phyloP scores from a whole-genome alignment of 225 moss, liverwort and hornwort species.

The Climacium dendroides region DNA sequence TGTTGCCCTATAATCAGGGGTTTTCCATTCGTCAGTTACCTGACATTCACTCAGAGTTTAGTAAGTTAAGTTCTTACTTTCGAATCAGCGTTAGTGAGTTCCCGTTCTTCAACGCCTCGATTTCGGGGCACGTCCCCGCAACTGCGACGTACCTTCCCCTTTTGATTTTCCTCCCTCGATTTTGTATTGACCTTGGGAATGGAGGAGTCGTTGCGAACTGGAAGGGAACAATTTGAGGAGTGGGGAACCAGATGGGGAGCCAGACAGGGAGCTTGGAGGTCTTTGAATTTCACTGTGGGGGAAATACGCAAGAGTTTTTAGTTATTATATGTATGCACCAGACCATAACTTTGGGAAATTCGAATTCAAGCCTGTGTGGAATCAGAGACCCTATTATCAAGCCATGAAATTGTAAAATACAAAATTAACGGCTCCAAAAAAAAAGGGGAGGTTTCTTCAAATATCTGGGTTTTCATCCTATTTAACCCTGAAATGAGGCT shows the following conservation, averaged over 20 bases:
- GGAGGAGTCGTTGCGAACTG: background rate
- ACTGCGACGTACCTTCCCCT: background rate
- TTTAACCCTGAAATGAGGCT: background rate
- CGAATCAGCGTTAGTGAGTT: background rate
- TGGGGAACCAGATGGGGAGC: no score
- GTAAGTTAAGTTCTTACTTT: background rate
- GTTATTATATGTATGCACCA: no score
- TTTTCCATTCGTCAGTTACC: background rate
- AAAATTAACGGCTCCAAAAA: background rate
- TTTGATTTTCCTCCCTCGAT: background rate
- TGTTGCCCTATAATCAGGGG: no score
- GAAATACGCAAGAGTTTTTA: no score
- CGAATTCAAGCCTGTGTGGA: background rate
- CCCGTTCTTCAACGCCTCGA: slow-evolving; percentile 3
- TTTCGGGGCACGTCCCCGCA: background rate
- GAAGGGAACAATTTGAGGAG: no score
- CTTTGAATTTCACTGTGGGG: no score
- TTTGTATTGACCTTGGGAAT: background rate
- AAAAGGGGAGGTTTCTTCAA: background rate
- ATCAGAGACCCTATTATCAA: background rate
- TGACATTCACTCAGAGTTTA: background rate
- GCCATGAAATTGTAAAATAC: background rate
- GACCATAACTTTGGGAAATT: background rate
- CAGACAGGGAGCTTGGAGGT: no score
- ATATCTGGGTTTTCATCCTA: accelerated